Evolutionary conservation across 2,329 filamentous ascomycete species (phyloP), one percentile per base, ranked within the genome.

Genomic region (Fusarium praegraminearum): DNA sequence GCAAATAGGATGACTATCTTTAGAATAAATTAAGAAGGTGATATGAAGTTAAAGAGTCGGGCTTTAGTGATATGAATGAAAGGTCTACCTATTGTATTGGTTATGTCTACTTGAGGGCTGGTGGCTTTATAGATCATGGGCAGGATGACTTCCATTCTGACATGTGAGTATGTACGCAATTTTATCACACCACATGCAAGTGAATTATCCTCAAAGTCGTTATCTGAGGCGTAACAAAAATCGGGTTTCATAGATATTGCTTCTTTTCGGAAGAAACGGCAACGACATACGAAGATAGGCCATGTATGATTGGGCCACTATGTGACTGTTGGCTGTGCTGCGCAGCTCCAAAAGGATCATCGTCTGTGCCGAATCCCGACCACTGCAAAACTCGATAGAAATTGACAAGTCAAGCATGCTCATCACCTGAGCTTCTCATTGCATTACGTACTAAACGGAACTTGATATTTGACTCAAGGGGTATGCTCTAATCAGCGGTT

Each of bases 11-110:
- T 15, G 9, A 10, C 1, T 0, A 30, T 9, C 5, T 15, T 28
- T 0, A 54, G 2, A 7, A 35, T 3, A 1, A 43, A 1, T 4
- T 22, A n/a, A 8, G 12, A 33, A 15, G 12, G 4, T 5, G n/a
- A 8, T 26, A 57, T 40, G 3, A 26, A 0, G 9, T 30, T 10
- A 1, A 2, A 22, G 4, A 22, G n/a, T 5, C 3, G 12, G 15
- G 7, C 4, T 15, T 13, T 15, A 8, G 26, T 47, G n/a, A 22
- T 10, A 16, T 7, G 7, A 32, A 20, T 9, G 15, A 20, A 6
- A 5, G 20, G 15, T 7, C 4, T 20, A 8, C 8, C 18, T 10
- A 36, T 36, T 18, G 33, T 36, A 9, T 36, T 36, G 2, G 33
- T 8, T 10, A 11, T 38, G n/a, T 22, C 33, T 22, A 20, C n/a